Percentiles rank a stretch among this genome's conserved stretches.
These are phyloP conservation scores for Mycena citricolor DNA, from an alignment of 1,284 basidiomycete genomes.

Conservation along the genomic window DNA sequence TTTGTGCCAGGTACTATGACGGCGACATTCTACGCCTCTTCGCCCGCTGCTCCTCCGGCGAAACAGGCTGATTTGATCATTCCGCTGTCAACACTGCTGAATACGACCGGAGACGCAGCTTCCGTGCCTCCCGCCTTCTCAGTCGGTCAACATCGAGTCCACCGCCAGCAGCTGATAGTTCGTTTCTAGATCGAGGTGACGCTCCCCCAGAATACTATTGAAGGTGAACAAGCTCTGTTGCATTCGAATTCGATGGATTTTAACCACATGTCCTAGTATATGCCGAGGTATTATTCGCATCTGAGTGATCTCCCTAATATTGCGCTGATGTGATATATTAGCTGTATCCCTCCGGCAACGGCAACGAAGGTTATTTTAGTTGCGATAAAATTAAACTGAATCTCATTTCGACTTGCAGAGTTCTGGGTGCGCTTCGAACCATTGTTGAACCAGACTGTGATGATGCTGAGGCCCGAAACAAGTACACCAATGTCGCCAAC, in stretches of 20 bases:
- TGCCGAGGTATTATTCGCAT: constrained; percentile 65
- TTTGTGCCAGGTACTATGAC: constrained; percentile 53
- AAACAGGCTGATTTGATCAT: constrained; percentile 62
- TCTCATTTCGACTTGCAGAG: no score
- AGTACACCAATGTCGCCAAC: constrained; percentile 73
- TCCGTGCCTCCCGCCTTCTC: constrained; percentile 72
- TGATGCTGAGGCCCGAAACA: no score
- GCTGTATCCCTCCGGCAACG: constrained; percentile 60
- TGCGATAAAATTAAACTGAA: no score
- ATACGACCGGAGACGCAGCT: constrained; percentile 59
- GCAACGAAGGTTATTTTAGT: constrained; percentile 62
- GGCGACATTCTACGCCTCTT: constrained; percentile 69
- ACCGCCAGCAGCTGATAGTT: no score
- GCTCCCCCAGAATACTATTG: constrained; percentile 64
- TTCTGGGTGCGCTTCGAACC: no score
- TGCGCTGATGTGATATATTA: neutral
- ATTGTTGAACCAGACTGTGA: no score
- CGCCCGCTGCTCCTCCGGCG: constrained; percentile 50
- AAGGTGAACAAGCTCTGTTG: constrained; percentile 25
- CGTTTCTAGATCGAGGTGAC: constrained; percentile 60
- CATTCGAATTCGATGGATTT: neutral
- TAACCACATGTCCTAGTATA: constrained; percentile 44
- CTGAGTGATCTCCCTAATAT: neutral
- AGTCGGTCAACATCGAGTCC: no score
- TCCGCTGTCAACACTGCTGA: constrained; percentile 61